Base-by-base conservation (phyloP, 2,329 filamentous ascomycete genomes). In the Akanthomyces dipterigenus region DNA sequence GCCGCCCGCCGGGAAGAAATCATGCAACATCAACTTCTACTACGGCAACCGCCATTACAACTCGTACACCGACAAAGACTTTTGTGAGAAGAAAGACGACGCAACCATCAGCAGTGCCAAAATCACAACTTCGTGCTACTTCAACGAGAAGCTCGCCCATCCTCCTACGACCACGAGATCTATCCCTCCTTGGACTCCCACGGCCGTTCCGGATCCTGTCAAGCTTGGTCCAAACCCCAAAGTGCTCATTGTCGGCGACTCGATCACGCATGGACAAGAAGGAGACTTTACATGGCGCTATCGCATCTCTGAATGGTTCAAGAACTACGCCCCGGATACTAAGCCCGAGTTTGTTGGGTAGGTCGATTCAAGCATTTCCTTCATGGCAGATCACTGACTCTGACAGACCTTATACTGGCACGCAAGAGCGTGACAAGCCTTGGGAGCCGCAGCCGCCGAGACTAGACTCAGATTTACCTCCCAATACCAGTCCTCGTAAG, bases 211-310 rank as follows among this genome's bases (percentile, higher is more conserved):
- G 14, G 31, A 56, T 14, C 54, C 54, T 9, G 26, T 28, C 18
- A 36, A 56, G 16, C 38, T 56, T 9, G 54, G 54, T 8, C 22
- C 38, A 0, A 56, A 54, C 50, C 50, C 55, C 43, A 58, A 58
- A 49, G 42, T 75, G 40, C 70, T 77, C 67, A 65, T 75, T 8
- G 69, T 75, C 7, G 75, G 75, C 53, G 74, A 77, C 63, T 76
- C 73, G 20, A 76, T 77, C 58, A 67, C 71, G 3, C 72, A 76
- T 36, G 75, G 75, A 14, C 64, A 63, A 26, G 73, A 77, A 61
- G 75, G 72, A 34, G 76, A 78, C 63, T 75, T 68, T 56, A 78
- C 76, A 11, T 78, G 76, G 76, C 70, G 76, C 9, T 78, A 73
- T 55, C 70, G 75, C 5, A 64, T 78, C 14, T 76, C 71, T 70